Evolutionary conservation across 495 filamentous ascomycete genomes (phyloP), one percentile per base, ranked within the genome.

Genomic region (Trichodelitschia bisporula): DNA sequence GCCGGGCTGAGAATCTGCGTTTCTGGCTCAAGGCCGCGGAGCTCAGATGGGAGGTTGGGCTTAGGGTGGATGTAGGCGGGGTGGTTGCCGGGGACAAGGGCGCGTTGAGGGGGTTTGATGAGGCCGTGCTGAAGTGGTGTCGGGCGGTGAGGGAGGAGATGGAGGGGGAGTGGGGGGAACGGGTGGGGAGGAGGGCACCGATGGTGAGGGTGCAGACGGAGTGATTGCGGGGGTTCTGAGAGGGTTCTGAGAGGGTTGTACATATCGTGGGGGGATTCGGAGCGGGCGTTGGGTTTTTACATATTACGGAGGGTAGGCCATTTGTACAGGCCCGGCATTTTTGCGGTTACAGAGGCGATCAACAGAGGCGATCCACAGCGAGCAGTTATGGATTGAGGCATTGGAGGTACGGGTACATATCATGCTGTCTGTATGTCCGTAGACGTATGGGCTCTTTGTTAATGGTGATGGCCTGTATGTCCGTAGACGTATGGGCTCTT

Each of bases 21-120:
- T 97, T 69, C 57, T 97, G 86, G 84, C 61, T 77, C 47, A 97
- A 97, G 52, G 89, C 89, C 13, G 78, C 82, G 4, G 78, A 95
- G 52, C 61, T 95, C 30, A 66, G 86, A 15, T 97, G 83, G 77
- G 89, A 95, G 52, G 64, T 78, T 13, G 65, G 77, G 36, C 58
- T 93, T 32, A 64, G 77, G 36, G 58, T 93, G 32, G 77, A 91
- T 43, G 78, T 80, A 15, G 72, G 82, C 56, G 77, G 69, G 8
- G 70, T 95, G 9, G 82, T 90, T 4, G 18, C 9, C 4, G 18
- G 44, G n/a, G 61, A 64, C 31, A 55, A 57, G 11, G 55, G 57
- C 30, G 69, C 74, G 8, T 91, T 78, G 79, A 55, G 56, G 34
- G 62, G 70, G 23, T 83, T 93, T 40, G 80, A 93, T 40, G 58